Conservation (phyloP, 441 rosid genomes). For the Brassica hybrid region DNA sequence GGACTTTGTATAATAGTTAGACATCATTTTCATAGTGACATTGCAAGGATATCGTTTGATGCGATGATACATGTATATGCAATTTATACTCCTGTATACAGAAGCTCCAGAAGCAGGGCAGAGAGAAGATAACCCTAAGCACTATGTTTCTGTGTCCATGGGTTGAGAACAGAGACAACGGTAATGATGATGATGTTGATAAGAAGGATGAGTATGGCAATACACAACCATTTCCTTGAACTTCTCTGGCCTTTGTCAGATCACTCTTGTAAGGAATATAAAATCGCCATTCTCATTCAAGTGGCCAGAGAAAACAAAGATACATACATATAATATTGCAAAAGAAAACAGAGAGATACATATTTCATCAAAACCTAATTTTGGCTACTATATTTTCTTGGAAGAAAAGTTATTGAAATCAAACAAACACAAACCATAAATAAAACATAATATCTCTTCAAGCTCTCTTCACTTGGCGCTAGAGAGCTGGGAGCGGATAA, state of each 20-base stretch:
- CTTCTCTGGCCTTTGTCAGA: too few relatives aligned
- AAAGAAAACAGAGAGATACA: background rate
- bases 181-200: conserved; percentile 66
- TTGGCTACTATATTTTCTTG: conserved; percentile 19
- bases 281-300: conserved; percentile 19
- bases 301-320: conserved; percentile 25
- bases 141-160: conserved; percentile 77
- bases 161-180: conserved; percentile 68
- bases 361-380: conserved; percentile 49
- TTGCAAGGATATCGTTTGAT: conserved; percentile 12
- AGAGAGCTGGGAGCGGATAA: conserved; percentile 84
- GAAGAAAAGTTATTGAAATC: conserved; percentile 41
- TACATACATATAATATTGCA: conserved; percentile 4
- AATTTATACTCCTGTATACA: conserved; percentile 20
- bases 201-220: conserved; percentile 84
- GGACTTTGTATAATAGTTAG: conserved; percentile 16
- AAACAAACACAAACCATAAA: conserved; percentile 36
- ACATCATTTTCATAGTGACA: conserved; percentile 27
- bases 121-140: conserved; percentile 49
- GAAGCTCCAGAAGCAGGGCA: conserved; percentile 33
- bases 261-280: too few relatives aligned
- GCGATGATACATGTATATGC: too few relatives aligned
- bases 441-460: conserved; percentile 27
- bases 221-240: conserved; percentile 98
- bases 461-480: conserved; percentile 76